Percentiles rank a stretch among this genome's conserved stretches.
phyloP scores from a whole-genome alignment of 129 eudicot genomes.

The Pseudognaphalium luteoalbum region DNA sequence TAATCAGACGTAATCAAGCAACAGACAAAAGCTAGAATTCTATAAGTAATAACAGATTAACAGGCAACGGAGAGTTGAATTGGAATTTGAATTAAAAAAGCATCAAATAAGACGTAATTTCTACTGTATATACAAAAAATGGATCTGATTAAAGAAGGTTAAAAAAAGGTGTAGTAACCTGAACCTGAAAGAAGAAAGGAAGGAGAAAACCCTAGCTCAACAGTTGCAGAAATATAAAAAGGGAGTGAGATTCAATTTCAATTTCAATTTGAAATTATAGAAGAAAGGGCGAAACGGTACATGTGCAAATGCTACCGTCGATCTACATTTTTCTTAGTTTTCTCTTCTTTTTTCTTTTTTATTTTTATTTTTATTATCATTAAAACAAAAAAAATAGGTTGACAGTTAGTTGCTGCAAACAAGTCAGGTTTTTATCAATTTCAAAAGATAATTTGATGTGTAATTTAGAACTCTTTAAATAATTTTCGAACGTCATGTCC shows the following conservation, averaged over 20 bases:
- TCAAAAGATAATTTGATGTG: no score
- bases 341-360: background rate
- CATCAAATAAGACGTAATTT: background rate
- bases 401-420: background rate
- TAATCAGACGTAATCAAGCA: background rate
- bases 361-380: no score
- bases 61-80: no score
- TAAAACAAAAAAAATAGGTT: no score
- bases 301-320: background rate
- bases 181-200: slow-evolving; percentile 25
- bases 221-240: background rate
- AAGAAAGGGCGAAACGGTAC: slow-evolving; percentile 15
- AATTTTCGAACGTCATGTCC: no score
- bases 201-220: slow-evolving; percentile 7
- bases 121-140: background rate
- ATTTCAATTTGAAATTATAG: background rate
- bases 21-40: background rate
- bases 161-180: slow-evolving; percentile 1
- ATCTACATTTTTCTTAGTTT: background rate
- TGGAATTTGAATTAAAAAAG: background rate
- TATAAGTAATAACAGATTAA: background rate
- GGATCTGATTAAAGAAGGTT: background rate
- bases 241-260: slow-evolving; percentile 16
- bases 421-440: no score
- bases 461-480: no score